A percentile compares a stretch with the other conserved stretches of the same genome.
These are phyloP conservation scores for Tetracentron sinense DNA, from an alignment of 164 flowering plant species.

Conservation along the genomic window DNA sequence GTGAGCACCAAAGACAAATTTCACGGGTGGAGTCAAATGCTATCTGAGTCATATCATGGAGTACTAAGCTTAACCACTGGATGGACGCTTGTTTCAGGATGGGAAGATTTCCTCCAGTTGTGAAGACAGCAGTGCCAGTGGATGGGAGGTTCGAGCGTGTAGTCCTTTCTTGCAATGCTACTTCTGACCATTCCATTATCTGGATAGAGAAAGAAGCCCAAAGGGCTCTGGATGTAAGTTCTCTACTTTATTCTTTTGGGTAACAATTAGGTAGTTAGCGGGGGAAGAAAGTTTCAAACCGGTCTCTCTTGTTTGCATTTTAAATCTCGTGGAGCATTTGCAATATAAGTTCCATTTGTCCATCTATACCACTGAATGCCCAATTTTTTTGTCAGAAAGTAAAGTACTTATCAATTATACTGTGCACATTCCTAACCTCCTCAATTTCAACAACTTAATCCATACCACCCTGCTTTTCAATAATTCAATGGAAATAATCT, in stretches of 20 bases:
- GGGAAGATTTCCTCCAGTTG: slow-evolving; percentile 57
- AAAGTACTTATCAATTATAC: too few relatives aligned
- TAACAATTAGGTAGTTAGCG: neutral
- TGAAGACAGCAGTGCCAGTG: slow-evolving; percentile 73
- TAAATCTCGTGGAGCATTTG: too few relatives aligned
- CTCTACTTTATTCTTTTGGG: neutral
- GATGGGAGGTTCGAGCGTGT: slow-evolving; percentile 75
- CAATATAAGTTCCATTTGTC: too few relatives aligned
- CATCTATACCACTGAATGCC: too few relatives aligned
- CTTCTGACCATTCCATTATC: slow-evolving; percentile 61
- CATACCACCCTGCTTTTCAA: neutral
- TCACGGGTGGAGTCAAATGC: too few relatives aligned
- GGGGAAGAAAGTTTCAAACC: too few relatives aligned
- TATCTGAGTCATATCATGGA: too few relatives aligned
- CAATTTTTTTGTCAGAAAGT: too few relatives aligned
- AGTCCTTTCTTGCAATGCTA: slow-evolving; percentile 67
- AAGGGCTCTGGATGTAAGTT: slow-evolving; percentile 64
- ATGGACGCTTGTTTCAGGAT: slow-evolving; percentile 34
- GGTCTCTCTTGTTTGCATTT: neutral
- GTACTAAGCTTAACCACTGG: neutral
- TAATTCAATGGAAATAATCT: too few relatives aligned
- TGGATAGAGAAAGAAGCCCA: slow-evolving; percentile 69
- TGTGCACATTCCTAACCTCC: too few relatives aligned
- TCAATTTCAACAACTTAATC: too few relatives aligned
- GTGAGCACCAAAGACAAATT: too few relatives aligned